Evolutionary conservation across 805 yeast species (phyloP).

Genomic region (Maudiozyma barnettii): DNA sequence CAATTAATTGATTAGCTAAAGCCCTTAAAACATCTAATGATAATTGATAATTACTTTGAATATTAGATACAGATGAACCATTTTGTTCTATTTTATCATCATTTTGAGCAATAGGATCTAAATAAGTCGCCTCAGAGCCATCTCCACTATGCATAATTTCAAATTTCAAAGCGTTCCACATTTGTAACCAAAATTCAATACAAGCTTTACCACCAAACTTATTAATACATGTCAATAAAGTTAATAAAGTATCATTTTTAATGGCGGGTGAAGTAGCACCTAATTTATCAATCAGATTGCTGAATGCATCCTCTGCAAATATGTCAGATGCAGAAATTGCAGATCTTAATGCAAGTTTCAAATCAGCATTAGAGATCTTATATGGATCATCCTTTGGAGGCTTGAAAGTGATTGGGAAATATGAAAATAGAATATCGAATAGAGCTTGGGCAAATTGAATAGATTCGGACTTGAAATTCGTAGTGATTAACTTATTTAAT

Average conservation of each 20-base stretch:
- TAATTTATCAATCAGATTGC: conserved; percentile 69
- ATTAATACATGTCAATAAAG: conserved; percentile 49
- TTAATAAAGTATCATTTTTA: conserved; percentile 61
- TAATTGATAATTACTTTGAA: conserved; percentile 28
- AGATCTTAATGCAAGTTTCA: conserved; percentile 51
- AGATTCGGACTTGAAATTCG: conserved; percentile 20
- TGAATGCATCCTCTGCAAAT: conserved; percentile 65
- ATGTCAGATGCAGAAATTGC: conserved; percentile 53
- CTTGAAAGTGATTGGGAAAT: conserved; percentile 90
- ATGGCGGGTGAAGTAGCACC: conserved; percentile 66
- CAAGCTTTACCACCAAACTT: conserved; percentile 42
- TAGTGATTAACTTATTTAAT: conserved; percentile 38
- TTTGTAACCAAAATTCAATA: conserved; percentile 52
- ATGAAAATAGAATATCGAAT: conserved; percentile 86
- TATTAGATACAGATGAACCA: neutral
- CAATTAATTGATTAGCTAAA: conserved; percentile 33
- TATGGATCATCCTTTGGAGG: conserved; percentile 84
- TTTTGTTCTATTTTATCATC: neutral
- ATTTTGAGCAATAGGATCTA: conserved; percentile 3
- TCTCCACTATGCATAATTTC: conserved; percentile 81
- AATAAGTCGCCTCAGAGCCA: conserved; percentile 22
- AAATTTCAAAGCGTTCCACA: conserved; percentile 85
- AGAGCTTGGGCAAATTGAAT: conserved; percentile 47
- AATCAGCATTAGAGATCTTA: conserved; percentile 62
- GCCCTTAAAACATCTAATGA: conserved; percentile 38